Base-by-base conservation (phyloP, 495 filamentous ascomycete species). In the Aspergillus bertholletiae region DNA sequence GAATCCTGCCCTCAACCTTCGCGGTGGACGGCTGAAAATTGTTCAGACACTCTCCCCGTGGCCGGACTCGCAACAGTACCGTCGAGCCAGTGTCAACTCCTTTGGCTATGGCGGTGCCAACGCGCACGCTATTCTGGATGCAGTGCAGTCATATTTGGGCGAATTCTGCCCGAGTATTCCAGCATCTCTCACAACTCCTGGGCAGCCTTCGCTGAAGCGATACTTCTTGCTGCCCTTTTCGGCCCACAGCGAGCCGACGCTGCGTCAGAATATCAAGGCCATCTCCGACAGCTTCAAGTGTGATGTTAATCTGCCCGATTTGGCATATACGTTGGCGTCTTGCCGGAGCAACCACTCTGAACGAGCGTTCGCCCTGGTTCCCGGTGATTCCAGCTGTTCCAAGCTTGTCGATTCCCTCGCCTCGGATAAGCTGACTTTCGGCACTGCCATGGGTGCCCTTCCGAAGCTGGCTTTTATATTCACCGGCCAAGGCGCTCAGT, bases 1-100 rank as follows among this genome's bases (percentile, higher is more conserved):
- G n/a, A n/a, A n/a, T n/a, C n/a, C n/a, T n/a, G n/a, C 34, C 82
- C 68, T 0, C 76, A 84, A 17, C 34, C 34, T 15, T 17, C 63
- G 59, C 0, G 60, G 69, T 13, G 54, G 15, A 40, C 15, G 17
- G 15, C 13, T n/a, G n/a, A 6, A 40, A 17, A 2, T 39, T 35
- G 64, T 64, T 0, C 11, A 17, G n/a, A 3, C 9, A 3, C 3
- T 15, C 5, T 39, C 12, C 34, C 9, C n/a, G 34, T 13, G n/a
- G n/a, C n/a, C n/a, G n/a, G n/a, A n/a, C n/a, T n/a, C n/a, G n/a
- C n/a, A n/a, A n/a, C n/a, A n/a, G n/a, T n/a, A n/a, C 12, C 34
- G 58, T 43, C 56, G 65, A 47, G 69, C 64, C 3, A 72, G 69
- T 39, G 56, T 70, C 0, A 64, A 63, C 28, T 63, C 55, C 8